Evolutionary conservation across 352 stramenopile species (phyloP), one percentile per base, ranked within the genome.

Genomic region (Phytopythium aichiense): DNA sequence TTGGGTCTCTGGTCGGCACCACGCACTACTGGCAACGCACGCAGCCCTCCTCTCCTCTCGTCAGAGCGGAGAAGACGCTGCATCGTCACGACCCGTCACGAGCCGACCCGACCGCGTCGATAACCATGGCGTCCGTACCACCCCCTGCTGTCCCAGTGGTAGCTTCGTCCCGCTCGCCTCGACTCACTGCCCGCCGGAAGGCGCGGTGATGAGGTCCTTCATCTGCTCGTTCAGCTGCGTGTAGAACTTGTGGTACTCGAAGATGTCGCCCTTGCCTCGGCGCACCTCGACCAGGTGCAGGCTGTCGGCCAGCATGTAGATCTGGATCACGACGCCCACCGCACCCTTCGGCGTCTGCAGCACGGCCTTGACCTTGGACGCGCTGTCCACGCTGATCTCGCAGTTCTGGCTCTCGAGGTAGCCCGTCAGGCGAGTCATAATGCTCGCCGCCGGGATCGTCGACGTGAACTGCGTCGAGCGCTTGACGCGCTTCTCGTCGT

Each of bases 211-310:
- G 58, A 95, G 67, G 65, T 94, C 85, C 70, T 92, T 88, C 72
- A 95, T 83, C 68, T 92, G 83, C 63, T 94, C 84, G 68, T 89
- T 93, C 64, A 95, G 72, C 73, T 92, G 84, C 69, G 83, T 88
- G 81, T 93, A 94, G 60, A 94, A 93, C 77, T 94, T 94, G 82
- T 93, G 79, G 74, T 94, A 96, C 74, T 94, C 88, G 55, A 97
- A 94, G 61, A 95, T 94, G 67, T 97, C 88, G 45, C 89, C 89
- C 75, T 96, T 96, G 57, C 85, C 89, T 64, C 86, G 87, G 66
- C 86, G 84, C 69, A 97, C 87, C 65, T 96, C 84, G 22, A 95
- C 84, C n/a, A 97, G 67, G 58, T 94, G 83, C 20, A 95, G 74
- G 60, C 71, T 90, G 38, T 94, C 85, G 22, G 85, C 86, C 22